Evolutionary conservation across 495 filamentous ascomycete genomes (phyloP).

Genomic region (Trichoderma asperelloides): DNA sequence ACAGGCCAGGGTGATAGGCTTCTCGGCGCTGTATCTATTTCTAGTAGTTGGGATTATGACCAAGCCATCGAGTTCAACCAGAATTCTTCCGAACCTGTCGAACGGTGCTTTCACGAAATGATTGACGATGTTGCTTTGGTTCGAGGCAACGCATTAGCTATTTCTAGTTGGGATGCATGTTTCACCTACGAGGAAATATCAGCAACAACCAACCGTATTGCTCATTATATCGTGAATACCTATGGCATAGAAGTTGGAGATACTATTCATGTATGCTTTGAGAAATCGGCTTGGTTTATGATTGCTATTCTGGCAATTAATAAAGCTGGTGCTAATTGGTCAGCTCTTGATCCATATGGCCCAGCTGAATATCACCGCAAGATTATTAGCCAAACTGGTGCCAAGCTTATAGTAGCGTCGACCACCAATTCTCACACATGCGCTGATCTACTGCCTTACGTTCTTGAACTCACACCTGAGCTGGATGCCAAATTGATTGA

Average conservation of each 20-base stretch:
- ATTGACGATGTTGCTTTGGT: conserved; percentile 15
- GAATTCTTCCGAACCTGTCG: background rate
- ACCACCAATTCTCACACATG: background rate
- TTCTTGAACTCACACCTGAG: conserved; percentile 20
- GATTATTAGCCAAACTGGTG: conserved; percentile 18
- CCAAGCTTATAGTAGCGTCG: conserved; percentile 23
- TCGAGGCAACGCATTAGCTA: conserved; percentile 16
- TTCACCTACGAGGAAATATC: conserved; percentile 45
- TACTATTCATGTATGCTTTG: conserved; percentile 44
- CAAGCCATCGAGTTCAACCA: background rate
- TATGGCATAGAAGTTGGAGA: conserved; percentile 42
- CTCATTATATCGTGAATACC: conserved; percentile 28
- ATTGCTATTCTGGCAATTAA: conserved; percentile 26
- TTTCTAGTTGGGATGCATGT: conserved; percentile 45
- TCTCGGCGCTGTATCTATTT: background rate
- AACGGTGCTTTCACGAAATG: conserved; percentile 21
- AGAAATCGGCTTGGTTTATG: conserved; percentile 33
- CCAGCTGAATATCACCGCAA: conserved; percentile 37
- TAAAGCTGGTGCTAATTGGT: conserved; percentile 44
- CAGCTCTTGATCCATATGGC: conserved; percentile 35
- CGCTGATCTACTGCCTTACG: background rate
- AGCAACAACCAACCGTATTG: conserved; percentile 30
- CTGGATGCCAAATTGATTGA: conserved; percentile 39
- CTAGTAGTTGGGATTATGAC: background rate
- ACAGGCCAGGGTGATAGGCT: background rate